phyloP scores from a whole-genome alignment of 768 basidiomycete genomes.

The Rhodotorula graminis region DNA sequence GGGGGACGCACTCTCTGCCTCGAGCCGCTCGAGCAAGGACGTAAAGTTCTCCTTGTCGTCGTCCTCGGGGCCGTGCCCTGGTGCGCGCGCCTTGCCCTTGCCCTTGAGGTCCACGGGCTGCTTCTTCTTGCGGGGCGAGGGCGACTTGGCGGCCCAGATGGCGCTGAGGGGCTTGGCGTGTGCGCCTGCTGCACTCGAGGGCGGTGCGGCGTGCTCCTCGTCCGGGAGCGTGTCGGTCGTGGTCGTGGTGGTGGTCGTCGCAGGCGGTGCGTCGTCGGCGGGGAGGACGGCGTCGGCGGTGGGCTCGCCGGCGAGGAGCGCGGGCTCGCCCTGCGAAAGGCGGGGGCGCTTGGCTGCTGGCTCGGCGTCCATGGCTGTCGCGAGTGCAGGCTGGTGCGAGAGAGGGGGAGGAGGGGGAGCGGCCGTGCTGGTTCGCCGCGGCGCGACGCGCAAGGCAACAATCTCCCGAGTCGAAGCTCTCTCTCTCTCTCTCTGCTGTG shows the following conservation, averaged over 20 bases:
- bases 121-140: constrained; percentile 21
- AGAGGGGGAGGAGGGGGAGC: neutral
- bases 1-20: constrained; percentile 18
- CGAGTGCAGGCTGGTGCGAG: neutral
- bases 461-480: neutral
- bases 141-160: constrained; percentile 17
- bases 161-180: constrained; percentile 36
- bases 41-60: constrained; percentile 35
- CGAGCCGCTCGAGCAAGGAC: constrained; percentile 29
- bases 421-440: neutral
- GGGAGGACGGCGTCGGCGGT: constrained; percentile 8
- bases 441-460: neutral
- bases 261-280: neutral
- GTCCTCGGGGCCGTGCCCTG: neutral
- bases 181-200: constrained; percentile 32
- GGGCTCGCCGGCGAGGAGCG: constrained; percentile 8
- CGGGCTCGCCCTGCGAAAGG: constrained; percentile 3
- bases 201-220: constrained; percentile 37
- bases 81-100: constrained; percentile 3
- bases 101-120: constrained; percentile 1
- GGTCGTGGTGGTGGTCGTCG: neutral
- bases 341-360: constrained; percentile 16
- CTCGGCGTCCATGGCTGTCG: constrained; percentile 9
- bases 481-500: no score
- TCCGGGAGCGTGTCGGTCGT: neutral